Conservation (phyloP, 176 grass and related monocot genomes). For the Rhynchospora tenuis region DNA sequence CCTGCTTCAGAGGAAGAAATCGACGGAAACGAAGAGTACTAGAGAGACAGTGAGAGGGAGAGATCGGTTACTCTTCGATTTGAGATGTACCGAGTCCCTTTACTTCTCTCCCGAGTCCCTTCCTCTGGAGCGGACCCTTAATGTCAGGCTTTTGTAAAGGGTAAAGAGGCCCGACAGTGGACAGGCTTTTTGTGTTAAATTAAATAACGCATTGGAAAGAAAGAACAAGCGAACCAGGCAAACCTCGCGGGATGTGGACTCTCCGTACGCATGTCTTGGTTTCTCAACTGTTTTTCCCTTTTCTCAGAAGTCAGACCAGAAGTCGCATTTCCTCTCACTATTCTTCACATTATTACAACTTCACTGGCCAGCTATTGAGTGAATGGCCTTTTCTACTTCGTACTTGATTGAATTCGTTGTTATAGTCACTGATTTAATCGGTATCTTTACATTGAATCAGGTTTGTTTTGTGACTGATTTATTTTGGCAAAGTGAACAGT, state of each 20-base stretch:
- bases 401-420: too few species aligned
- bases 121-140: too few species aligned
- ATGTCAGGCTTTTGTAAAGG: background rate
- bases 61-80: too few species aligned
- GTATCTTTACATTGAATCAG: background rate
- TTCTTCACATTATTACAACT: background rate
- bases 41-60: too few species aligned
- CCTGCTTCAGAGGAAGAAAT: too few species aligned
- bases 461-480: background rate
- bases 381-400: background rate
- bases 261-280: constrained; percentile 8
- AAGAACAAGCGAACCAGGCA: background rate
- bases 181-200: constrained; percentile 16
- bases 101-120: too few species aligned
- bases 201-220: background rate
- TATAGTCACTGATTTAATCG: too few species aligned
- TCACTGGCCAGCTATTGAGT: too few species aligned
- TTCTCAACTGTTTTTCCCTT: background rate
- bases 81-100: too few species aligned
- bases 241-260: background rate
- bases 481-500: background rate
- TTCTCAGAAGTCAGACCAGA: background rate
- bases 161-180: background rate
- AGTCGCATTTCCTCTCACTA: background rate
- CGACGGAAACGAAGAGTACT: too few species aligned